These are phyloP conservation scores for Cryptococcus sp. DNA, from an alignment of 1,284 basidiomycete genomes.

Conservation along the genomic window DNA sequence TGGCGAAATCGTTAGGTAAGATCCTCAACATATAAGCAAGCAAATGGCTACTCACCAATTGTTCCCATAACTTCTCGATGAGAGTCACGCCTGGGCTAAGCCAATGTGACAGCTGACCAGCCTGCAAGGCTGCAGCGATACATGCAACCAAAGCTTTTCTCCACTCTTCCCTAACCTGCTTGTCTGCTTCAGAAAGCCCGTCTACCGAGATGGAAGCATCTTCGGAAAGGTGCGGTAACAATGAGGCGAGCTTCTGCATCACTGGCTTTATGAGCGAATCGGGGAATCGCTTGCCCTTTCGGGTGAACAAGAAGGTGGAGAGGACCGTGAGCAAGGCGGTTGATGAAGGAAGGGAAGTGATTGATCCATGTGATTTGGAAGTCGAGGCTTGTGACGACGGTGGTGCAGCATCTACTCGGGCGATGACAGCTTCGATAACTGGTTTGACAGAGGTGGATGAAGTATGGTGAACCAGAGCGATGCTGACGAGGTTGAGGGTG, in stretches of 20 bases:
- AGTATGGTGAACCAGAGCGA: conserved; percentile 77
- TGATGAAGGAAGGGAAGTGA: conserved; percentile 10
- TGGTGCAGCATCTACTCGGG: conserved; percentile 16
- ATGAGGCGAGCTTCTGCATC: conserved; percentile 38
- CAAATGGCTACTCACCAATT: conserved; percentile 31
- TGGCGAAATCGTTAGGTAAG: conserved; percentile 7
- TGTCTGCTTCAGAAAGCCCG: neutral
- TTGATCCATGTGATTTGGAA: conserved; percentile 14
- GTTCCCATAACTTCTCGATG: conserved; percentile 47
- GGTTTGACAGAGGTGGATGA: conserved; percentile 64
- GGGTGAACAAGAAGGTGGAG: conserved; percentile 55
- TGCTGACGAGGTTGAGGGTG: conserved; percentile 59
- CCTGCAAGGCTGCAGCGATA: conserved; percentile 40
- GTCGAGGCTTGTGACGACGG: conserved; percentile 11
- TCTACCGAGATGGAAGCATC: conserved; percentile 12
- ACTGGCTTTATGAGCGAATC: conserved; percentile 54
- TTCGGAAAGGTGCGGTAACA: conserved; percentile 16
- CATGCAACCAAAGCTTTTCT: conserved; percentile 32
- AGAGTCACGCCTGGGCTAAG: conserved; percentile 50
- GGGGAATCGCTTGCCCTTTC: conserved; percentile 55
- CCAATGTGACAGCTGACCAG: conserved; percentile 52
- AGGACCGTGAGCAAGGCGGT: conserved; percentile 35
- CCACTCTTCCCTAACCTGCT: conserved; percentile 19
- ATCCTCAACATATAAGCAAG: neutral
- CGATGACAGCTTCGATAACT: conserved; percentile 58